Evolutionary conservation across 1,139 yeast species (phyloP).

Genomic region (Nakaseomyces nivariensis): DNA sequence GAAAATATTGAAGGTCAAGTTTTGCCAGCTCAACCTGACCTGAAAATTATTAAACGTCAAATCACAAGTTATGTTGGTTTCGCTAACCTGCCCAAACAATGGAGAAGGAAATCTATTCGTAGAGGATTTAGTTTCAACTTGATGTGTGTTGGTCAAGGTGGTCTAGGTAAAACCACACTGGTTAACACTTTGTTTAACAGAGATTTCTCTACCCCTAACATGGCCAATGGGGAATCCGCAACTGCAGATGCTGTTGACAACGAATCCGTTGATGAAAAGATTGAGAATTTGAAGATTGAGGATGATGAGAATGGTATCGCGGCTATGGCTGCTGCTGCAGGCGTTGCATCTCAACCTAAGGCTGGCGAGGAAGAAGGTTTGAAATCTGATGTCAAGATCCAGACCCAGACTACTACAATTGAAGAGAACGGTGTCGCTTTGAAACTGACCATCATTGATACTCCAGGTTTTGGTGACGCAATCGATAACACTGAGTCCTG

Average conservation of each 20-base stretch:
- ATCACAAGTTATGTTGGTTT: constrained; percentile 92
- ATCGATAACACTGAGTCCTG: constrained; percentile 84
- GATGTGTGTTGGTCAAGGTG: constrained; percentile 85
- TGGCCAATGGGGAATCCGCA: neutral
- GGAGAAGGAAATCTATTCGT: constrained; percentile 92
- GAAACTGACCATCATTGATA: constrained; percentile 73
- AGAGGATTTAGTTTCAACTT: constrained; percentile 89
- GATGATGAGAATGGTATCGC: constrained; percentile 12
- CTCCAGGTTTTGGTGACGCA: constrained; percentile 92
- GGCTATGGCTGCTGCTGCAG: constrained; percentile 9
- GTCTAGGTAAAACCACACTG: constrained; percentile 89
- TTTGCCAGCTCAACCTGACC: constrained; percentile 31
- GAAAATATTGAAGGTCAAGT: constrained; percentile 14
- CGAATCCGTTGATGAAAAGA: constrained; percentile 13
- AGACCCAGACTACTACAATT: constrained; percentile 59
- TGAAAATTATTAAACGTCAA: constrained; percentile 63
- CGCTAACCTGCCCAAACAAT: constrained; percentile 95
- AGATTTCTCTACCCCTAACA: constrained; percentile 34
- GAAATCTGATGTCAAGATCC: constrained; percentile 45
- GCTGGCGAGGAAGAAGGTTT: constrained; percentile 25
- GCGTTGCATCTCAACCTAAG: constrained; percentile 7
- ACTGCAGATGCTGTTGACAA: constrained; percentile 4
- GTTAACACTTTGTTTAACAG: constrained; percentile 85
- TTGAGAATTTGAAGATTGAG: constrained; percentile 14
- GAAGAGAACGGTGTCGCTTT: constrained; percentile 92